Evolutionary conservation across 345 rosid genomes (phyloP), one percentile per base, ranked within the genome.

Genomic region (Camelina sativa): DNA sequence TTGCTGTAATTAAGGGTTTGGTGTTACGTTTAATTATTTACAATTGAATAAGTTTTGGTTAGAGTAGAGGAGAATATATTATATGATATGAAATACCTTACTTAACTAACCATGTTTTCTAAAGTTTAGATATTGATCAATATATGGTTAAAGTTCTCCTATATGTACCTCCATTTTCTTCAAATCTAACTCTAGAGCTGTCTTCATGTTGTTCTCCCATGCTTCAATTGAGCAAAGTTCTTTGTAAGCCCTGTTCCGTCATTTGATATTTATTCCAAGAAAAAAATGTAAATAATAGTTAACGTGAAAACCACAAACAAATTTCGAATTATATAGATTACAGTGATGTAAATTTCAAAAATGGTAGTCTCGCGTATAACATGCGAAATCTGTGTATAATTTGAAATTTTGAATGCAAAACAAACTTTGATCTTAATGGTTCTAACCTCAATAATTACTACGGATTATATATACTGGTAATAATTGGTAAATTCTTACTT

Each of bases 151-250:
- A 25, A 25, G 30, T 25, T 25, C 30, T 25, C 30, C 30, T 25
- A 25, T 25, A 25, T 28, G 30, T 28, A 28, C 97, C 97, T 93
- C 97, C 43, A 76, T 80, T 47, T 65, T 77, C 73, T 66, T 85
- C 64, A 91, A 77, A 20, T 83, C 71, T 35, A 80, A 76, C 72
- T 93, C 97, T 8, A 79, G 82, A 6, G 20, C 53, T 64, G 88
- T 88, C 72, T 60, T 91, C 84, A 86, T 82, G 61, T 78, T 82
- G 62, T 73, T 86, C 76, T 93, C 96, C 97, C 96, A 86, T 16
- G 83, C 62, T 68, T 77, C 91, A 51, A 82, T 66, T 0, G 83
- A 79, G 38, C 86, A 80, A 15, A 85, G 64, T 78, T 82, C 85
- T 77, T 81, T 89, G 62, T 84, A 77, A 32, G 92, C 86, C 79